phyloP scores from a whole-genome alignment of 352 stramenopile genomes.

The Paralagenidium karlingii region DNA sequence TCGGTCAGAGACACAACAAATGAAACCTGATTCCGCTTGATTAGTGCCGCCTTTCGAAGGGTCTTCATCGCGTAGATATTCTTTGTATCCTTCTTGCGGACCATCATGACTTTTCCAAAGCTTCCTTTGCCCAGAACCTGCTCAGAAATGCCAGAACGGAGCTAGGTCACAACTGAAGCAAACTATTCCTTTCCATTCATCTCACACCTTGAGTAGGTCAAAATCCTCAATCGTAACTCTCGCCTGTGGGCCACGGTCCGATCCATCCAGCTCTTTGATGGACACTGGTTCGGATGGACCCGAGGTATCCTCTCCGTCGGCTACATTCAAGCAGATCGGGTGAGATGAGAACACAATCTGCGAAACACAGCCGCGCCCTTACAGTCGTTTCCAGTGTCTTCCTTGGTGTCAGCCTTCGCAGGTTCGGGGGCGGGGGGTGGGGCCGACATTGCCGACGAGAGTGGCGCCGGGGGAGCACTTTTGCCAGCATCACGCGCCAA shows the following conservation, averaged over 20 bases:
- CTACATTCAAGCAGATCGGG: conserved; percentile 7
- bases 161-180: not conserved
- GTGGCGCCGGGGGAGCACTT: conserved; percentile 64
- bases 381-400: conserved; percentile 47
- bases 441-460: conserved; percentile 7
- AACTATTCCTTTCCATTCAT: not conserved
- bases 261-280: conserved; percentile 71
- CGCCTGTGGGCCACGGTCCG: conserved; percentile 26
- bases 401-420: conserved; percentile 4
- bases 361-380: conserved; percentile 8
- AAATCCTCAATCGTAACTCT: conserved; percentile 90
- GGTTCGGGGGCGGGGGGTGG: conserved; percentile 14
- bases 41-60: conserved; percentile 84
- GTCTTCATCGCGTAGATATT: conserved; percentile 95
- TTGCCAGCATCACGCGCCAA: conserved; percentile 45
- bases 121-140: conserved; percentile 92
- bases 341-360: not conserved
- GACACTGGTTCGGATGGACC: conserved; percentile 63
- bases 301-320: conserved; percentile 71
- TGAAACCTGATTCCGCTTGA: conserved; percentile 86
- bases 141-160: no score
- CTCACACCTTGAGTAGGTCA: conserved; percentile 87
- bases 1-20: not conserved
- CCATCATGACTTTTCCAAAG: conserved; percentile 95
- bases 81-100: conserved; percentile 88